phyloP scores from a whole-genome alignment of 1,139 yeast species.

The Trichomonascaceae sp. region DNA sequence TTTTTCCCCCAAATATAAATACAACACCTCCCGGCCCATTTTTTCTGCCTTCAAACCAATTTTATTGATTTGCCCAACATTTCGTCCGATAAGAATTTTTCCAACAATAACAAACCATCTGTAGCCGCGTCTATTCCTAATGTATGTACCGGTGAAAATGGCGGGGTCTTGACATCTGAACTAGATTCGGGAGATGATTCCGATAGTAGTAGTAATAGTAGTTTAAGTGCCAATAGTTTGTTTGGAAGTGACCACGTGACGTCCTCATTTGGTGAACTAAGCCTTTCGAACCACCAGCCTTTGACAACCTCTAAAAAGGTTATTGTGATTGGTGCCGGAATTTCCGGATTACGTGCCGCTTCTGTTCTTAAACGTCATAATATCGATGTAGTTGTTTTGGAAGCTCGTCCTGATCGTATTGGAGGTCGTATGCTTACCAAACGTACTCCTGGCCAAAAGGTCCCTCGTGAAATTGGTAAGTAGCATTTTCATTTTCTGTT shows the following conservation, averaged over 20 bases:
- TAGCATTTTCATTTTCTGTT: not conserved
- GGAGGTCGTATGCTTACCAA: conserved; percentile 52
- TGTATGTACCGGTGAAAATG: conserved; percentile 4
- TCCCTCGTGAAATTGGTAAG: conserved; percentile 22
- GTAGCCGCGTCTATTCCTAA: conserved; percentile 4
- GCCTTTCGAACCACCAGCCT: conserved; percentile 4
- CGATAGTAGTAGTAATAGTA: conserved; percentile 14
- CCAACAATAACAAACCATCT: not conserved
- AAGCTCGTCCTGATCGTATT: conserved; percentile 45
- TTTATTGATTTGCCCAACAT: conserved; percentile 12
- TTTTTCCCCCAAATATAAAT: not conserved
- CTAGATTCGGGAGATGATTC: conserved; percentile 14
- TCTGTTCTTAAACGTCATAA: conserved; percentile 42
- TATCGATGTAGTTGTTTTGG: conserved; percentile 42
- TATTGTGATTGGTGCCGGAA: conserved; percentile 70
- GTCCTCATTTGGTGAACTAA: conserved; percentile 12
- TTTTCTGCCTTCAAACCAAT: not conserved
- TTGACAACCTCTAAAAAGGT: conserved; percentile 22
- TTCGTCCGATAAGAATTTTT: conserved; percentile 10
- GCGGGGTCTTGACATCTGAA: conserved; percentile 7
- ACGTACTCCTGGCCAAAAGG: conserved; percentile 23
- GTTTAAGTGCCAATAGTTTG: conserved; percentile 7
- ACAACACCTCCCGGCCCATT: not conserved
- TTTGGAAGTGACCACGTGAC: conserved; percentile 7
- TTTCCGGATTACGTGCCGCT: conserved; percentile 71